These are phyloP conservation scores for Barbatosphaeria neglecta DNA, from an alignment of 495 filamentous ascomycete species.

Conservation along the genomic window DNA sequence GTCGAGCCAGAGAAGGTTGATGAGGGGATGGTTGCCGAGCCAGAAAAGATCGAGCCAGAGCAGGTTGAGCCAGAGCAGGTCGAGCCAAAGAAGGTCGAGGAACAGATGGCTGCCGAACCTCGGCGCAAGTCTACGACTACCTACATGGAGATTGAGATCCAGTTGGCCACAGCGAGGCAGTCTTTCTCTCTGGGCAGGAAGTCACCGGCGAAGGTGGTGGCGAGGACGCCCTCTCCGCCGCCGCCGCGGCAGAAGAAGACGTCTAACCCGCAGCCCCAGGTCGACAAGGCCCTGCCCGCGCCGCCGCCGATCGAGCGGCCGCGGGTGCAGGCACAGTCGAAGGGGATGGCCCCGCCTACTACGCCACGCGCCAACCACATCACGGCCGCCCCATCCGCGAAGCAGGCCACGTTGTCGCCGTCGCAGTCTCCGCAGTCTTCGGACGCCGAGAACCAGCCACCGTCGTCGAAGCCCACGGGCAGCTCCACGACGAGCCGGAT, in stretches of 20 bases:
- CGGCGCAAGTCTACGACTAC: slow-evolving; percentile 5
- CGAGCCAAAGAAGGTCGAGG: neutral
- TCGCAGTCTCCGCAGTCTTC: slow-evolving; percentile 63
- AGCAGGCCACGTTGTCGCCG: slow-evolving; percentile 32
- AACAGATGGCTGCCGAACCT: slow-evolving; percentile 5
- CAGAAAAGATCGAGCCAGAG: neutral
- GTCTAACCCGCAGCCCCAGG: slow-evolving; percentile 2
- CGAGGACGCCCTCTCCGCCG: slow-evolving; percentile 1
- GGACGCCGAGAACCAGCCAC: slow-evolving; percentile 70
- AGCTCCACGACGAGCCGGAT: slow-evolving; percentile 19
- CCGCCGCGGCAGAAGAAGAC: slow-evolving; percentile 1
- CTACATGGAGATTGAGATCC: slow-evolving; percentile 6
- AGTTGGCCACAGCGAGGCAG: neutral
- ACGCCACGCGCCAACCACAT: slow-evolving; percentile 18
- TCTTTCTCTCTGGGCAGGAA: slow-evolving; percentile 5
- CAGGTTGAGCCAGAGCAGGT: neutral
- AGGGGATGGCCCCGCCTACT: slow-evolving; percentile 15
- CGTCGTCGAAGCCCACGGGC: slow-evolving; percentile 44
- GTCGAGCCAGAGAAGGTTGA: too few relatives aligned
- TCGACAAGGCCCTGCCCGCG: slow-evolving; percentile 17
- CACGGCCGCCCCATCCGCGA: slow-evolving; percentile 18
- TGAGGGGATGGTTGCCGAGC: slow-evolving; percentile 6
- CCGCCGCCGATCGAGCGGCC: slow-evolving; percentile 13
- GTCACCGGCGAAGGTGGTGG: slow-evolving; percentile 2
- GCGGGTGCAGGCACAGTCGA: too few relatives aligned